Evolutionary conservation across 2,329 filamentous ascomycete species (phyloP).

Genomic region (Chaetomiaceae sp.): DNA sequence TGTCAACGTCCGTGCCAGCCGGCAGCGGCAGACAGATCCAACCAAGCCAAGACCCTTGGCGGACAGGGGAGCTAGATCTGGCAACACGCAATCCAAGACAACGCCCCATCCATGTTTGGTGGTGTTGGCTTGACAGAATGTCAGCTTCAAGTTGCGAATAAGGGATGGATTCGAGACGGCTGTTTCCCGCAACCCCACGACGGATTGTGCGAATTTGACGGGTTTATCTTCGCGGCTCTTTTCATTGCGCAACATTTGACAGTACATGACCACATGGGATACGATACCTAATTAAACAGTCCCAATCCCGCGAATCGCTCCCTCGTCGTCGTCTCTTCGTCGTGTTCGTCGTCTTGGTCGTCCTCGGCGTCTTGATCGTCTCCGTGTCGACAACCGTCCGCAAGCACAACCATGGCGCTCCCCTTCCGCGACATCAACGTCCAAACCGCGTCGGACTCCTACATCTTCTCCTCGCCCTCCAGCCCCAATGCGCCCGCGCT

Average conservation of each 20-base stretch:
- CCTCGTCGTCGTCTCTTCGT: neutral
- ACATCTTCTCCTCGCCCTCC: conserved; percentile 94
- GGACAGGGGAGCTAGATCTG: conserved; percentile 5
- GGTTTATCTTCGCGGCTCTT: neutral
- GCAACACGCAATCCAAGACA: conserved; percentile 5
- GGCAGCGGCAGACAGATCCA: conserved; percentile 5
- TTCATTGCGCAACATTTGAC: neutral
- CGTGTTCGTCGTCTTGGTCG: too few relatives aligned
- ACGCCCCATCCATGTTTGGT: too few relatives aligned
- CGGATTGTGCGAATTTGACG: neutral
- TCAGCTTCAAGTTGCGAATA: conserved; percentile 6
- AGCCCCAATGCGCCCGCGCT: conserved; percentile 83
- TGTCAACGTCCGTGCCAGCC: conserved; percentile 7
- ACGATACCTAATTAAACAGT: too few relatives aligned
- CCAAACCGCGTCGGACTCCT: conserved; percentile 84
- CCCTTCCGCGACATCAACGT: conserved; percentile 97
- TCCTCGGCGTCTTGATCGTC: too few relatives aligned
- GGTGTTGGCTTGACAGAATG: conserved; percentile 10
- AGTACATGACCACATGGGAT: neutral
- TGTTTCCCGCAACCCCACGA: neutral
- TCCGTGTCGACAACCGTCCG: too few relatives aligned
- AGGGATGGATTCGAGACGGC: neutral
- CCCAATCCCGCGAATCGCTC: neutral
- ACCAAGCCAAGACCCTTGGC: neutral
- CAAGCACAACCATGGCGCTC: conserved; percentile 36